These are phyloP conservation scores for Fusarium odoratissimum DNA, from an alignment of 2,329 filamentous ascomycete genomes.

Conservation along the genomic window DNA sequence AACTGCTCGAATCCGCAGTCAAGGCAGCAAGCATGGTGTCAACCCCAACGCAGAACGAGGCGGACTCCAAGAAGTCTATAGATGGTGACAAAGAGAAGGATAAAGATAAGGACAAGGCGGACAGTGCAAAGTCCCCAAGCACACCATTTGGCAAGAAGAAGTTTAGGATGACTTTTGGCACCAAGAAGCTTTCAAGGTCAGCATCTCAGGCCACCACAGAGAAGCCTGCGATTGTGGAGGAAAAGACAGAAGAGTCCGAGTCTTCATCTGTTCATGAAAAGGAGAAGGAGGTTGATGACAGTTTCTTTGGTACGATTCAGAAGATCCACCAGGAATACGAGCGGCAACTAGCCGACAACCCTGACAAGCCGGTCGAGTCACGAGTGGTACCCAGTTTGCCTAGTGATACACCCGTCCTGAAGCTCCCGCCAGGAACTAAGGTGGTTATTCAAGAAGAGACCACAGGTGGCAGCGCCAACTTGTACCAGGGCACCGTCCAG, in stretches of 20 bases:
- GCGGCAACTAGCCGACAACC: conserved; percentile 68
- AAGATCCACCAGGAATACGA: conserved; percentile 80
- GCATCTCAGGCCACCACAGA: conserved; percentile 69
- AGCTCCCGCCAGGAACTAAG: conserved; percentile 74
- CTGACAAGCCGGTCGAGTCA: conserved; percentile 67
- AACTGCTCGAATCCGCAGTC: conserved; percentile 58
- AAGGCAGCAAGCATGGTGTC: conserved; percentile 62
- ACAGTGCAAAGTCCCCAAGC: conserved; percentile 67
- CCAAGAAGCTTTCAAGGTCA: conserved; percentile 84
- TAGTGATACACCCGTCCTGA: conserved; percentile 80
- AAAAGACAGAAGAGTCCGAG: conserved; percentile 78
- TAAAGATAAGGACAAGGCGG: conserved; percentile 58
- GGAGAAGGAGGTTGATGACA: conserved; percentile 80
- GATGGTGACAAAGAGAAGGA: conserved; percentile 61
- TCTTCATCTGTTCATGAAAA: conserved; percentile 75
- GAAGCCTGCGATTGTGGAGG: conserved; percentile 79
- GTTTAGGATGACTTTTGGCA: conserved; percentile 84
- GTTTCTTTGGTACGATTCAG: conserved; percentile 77
- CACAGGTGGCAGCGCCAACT: conserved; percentile 77
- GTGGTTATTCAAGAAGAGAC: conserved; percentile 78
- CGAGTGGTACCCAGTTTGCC: conserved; percentile 76
- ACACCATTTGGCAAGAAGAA: conserved; percentile 88
- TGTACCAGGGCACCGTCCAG: conserved; percentile 90
- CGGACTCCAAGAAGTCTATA: conserved; percentile 62
- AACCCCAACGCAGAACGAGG: conserved; percentile 58